Evolutionary conservation across 2,329 filamentous ascomycete species (phyloP), one percentile per base, ranked within the genome.

Genomic region (Botrytis fragariae): DNA sequence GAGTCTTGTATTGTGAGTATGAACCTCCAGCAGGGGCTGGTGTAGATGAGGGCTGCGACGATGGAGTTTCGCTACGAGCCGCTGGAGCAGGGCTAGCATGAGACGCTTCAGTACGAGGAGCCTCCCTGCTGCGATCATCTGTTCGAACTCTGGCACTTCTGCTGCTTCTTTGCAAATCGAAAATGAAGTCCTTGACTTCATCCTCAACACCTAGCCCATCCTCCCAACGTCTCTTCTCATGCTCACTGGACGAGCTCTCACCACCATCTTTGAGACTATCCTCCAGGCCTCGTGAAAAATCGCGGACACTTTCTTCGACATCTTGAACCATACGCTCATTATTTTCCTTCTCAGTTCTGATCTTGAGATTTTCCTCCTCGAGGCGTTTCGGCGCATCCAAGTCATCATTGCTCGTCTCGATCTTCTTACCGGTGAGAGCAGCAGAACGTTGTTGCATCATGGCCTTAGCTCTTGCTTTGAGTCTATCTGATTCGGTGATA

Each of bases 361-460:
- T 89, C 77, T 91, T 92, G 75, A 92, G 90, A 77, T 86, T 96
- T 83, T 99, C 95, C 77, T 97, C 93, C 81, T 98, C 96, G 25
- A 98, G 83, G 48, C 96, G 90, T 83, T 94, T 93, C 64, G 94
- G 91, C 5, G 93, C 93, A 76, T 93, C 93, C 39, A 88, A 87
- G 76, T 95, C 92, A 76, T 97, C 93, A 74, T 91, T 88, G 63
- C 84, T 85, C 3, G 85, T 82, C 54, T 93, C 90, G 64, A 90
- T 86, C 80, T 95, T 94, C 82, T 92, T 94, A 73, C 96, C 96
- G 35, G 94, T 94, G 76, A 99, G 85, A 29, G 96, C 95, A 72
- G 96, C 96, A 77, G 96, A 95, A 74, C 96, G 92, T 80, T 97
- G 95, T 84, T 98, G 95, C 96, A 99, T 99, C 90, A 98, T 97